Evolutionary conservation across 1,284 basidiomycete genomes (phyloP), one percentile per base, ranked within the genome.

Genomic region (Cutaneotrichosporon sp.): DNA sequence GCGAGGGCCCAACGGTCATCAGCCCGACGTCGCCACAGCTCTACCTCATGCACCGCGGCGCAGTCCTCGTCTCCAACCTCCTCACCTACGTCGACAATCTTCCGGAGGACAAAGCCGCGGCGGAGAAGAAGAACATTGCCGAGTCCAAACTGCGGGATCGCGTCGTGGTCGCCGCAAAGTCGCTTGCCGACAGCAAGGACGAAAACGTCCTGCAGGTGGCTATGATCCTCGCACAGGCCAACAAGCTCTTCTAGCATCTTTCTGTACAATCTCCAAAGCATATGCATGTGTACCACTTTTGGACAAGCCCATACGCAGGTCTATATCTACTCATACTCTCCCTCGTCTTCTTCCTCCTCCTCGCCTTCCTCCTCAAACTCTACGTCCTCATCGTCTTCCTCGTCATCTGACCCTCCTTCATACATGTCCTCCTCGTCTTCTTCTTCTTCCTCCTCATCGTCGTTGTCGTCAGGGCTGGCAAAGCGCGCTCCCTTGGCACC

Each of bases 11-110:
- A 4, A 35, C 26, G 36, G 74, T 52, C 67, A 75, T 49, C 64
- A 61, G 52, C 64, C 63, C 52, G 51, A 61, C 66, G 10, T 39
- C 57, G 4, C 62, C 58, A 9, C 77, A 86, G 63, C 76, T 81
- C 0, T 50, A 42, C 10, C 78, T 90, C 35, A 78, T 85, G 8
- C 85, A 90, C 69, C 83, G 90, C 35, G 88, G 84, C 3, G 80
- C 86, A 1, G 79, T 89, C 23, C 85, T 86, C 63, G 72, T 85
- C 14, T 76, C 78, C 36, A 89, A 88, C 62, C 71, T 90, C 40
- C 72, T 88, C 15, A 34, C 46, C 8, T 66, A 68, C 46, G 55
- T 46, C n/a, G 17, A 23, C 33, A 33, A 45, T 8, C 15, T 45
- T 18, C 15, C 33, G 5, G 48, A 41, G n/a, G 34, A 12, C 13